Evolutionary conservation across 75 land plant genomes (phyloP), one percentile per base, ranked within the genome.

Genomic region (Ceratopteris richardii): DNA sequence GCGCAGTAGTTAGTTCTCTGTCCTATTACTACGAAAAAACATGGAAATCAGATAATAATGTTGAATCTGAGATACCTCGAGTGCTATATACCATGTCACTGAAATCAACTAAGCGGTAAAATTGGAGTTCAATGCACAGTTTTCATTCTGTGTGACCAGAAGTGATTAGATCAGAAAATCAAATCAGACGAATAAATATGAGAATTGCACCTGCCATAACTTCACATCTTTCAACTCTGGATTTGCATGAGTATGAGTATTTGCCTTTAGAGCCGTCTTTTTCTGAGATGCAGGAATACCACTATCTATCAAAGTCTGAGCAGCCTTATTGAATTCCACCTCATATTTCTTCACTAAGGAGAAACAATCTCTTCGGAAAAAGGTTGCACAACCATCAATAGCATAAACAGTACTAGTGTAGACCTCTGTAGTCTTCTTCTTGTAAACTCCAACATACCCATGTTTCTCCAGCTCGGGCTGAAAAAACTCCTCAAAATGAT

Each of bases 201-300:
- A n/a, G n/a, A n/a, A n/a, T n/a, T n/a, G n/a, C n/a, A 91, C 98
- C 96, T 93, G 98, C 98, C 98, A 93, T 44, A 93, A 69, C 73
- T 93, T 93, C 14, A 93, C 98, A 78, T 93, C 98, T 48, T 83
- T 93, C 47, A 93, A 74, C 29, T 93, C 98, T 51, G 76, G 90
- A 25, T 78, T 82, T 18, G 88, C 87, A 75, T 93, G 80, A 54
- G 89, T 75, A 72, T 93, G 98, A 46, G 98, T 93, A 58, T 93
- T 93, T 60, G 40, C 62, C 62, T 60, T 79, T 19, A 94, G 56
- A 47, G 98, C 96, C 59, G 66, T 64, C 62, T 89, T 94, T 61
- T 80, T 89, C 60, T 83, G 90, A 54, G 78, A 54, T 63, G 68
- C 50, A 54, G 82, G 77, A 68, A 85, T 69, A 0, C 71, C 54